Conservation (phyloP, 2,329 filamentous ascomycete genomes). For the Nemania serpens region DNA sequence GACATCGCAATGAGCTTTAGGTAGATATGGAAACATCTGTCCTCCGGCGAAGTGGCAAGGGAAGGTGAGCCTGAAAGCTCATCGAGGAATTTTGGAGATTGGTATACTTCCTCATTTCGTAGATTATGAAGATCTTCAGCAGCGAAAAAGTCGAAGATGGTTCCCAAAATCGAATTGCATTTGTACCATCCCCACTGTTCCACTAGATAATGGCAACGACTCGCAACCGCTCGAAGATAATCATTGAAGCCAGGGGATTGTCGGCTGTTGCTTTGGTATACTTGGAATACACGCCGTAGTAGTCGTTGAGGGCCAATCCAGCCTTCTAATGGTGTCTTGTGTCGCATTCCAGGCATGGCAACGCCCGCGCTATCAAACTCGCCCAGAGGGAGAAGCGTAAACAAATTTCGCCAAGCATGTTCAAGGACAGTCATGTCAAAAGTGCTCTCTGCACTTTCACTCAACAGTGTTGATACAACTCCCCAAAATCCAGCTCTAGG, state of each 20-base stretch:
- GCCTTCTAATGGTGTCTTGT: constrained; percentile 54
- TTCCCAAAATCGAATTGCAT: constrained; percentile 61
- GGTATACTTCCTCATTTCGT: constrained; percentile 66
- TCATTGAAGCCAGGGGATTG: constrained; percentile 68
- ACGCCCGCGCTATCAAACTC: constrained; percentile 63
- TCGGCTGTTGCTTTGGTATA: constrained; percentile 60
- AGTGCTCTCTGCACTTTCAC: constrained; percentile 42
- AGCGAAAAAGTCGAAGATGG: constrained; percentile 71
- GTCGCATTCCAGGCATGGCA: constrained; percentile 47
- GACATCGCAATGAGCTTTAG: constrained; percentile 66
- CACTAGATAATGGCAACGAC: constrained; percentile 66
- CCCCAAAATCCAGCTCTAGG: constrained; percentile 66
- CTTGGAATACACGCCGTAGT: constrained; percentile 59
- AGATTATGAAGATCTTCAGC: constrained; percentile 65
- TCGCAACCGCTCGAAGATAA: constrained; percentile 64
- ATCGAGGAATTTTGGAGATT: constrained; percentile 65
- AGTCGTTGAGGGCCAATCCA: constrained; percentile 64
- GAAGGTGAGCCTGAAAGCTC: constrained; percentile 53
- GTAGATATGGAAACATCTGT: constrained; percentile 70
- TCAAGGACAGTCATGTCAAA: constrained; percentile 57
- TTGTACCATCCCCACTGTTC: constrained; percentile 69
- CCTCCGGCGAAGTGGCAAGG: constrained; percentile 56
- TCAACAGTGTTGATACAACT: constrained; percentile 52
- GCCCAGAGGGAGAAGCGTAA: constrained; percentile 63
- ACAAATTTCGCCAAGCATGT: constrained; percentile 61